Conservation (phyloP, 176 grass and related monocot species). For the Pontederia paniculata region DNA sequence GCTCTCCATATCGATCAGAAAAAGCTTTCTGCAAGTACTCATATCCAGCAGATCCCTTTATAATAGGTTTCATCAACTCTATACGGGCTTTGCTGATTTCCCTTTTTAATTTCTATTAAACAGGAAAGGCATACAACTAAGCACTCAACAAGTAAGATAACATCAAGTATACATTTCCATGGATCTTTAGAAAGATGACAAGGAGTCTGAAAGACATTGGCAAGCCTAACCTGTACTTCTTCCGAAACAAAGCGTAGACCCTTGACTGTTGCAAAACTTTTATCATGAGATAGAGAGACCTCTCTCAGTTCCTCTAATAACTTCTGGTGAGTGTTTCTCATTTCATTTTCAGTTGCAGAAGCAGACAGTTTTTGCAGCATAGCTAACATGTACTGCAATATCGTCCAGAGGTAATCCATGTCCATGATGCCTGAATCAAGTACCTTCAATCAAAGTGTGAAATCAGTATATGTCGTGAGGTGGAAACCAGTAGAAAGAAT, state of each 20-base stretch:
- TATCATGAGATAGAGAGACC: conserved; percentile 35
- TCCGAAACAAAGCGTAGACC: conserved; percentile 77
- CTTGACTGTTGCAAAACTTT: conserved; percentile 49
- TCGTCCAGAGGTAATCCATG: conserved; percentile 50
- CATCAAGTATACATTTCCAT: background rate
- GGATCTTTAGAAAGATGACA: no score
- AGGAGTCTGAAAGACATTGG: no score
- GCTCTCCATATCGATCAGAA: conserved; percentile 46
- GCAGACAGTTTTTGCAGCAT: conserved; percentile 57
- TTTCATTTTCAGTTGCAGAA: conserved; percentile 60
- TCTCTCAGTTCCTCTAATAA: conserved; percentile 53
- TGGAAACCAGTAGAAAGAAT: no score
- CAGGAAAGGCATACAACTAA: background rate
- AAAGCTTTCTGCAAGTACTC: conserved; percentile 94
- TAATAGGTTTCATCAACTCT: conserved; percentile 59
- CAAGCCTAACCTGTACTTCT: conserved; percentile 60
- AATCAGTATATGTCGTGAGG: conserved; percentile 1
- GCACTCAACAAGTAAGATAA: background rate
- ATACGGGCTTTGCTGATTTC: conserved; percentile 74
- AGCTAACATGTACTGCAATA: conserved; percentile 63
- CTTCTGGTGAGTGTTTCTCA: conserved; percentile 57
- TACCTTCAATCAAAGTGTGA: conserved; percentile 39
- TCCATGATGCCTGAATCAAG: conserved; percentile 52
- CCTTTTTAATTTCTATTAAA: conserved; percentile 54
- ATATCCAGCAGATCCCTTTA: conserved; percentile 70